A percentile compares a stretch with the other conserved stretches of the same genome.
These are phyloP conservation scores for Mrakia frigida DNA, from an alignment of 768 basidiomycete genomes.

Conservation along the genomic window DNA sequence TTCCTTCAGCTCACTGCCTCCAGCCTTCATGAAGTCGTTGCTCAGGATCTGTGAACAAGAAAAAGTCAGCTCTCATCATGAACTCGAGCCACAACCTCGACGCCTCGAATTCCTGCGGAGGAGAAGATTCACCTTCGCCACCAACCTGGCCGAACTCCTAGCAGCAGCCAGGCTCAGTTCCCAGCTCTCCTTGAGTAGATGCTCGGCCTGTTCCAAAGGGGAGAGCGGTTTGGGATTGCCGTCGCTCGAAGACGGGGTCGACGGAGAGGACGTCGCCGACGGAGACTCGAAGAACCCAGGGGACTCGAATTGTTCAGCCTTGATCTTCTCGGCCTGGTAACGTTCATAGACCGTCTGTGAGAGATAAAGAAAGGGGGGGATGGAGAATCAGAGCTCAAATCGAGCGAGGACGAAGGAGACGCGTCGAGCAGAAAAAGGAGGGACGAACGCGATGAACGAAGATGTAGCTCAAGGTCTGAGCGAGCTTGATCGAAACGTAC, in stretches of 20 bases:
- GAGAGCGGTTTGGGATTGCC: neutral
- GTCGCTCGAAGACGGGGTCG: neutral
- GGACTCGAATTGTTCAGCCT: neutral
- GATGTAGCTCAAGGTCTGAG: neutral
- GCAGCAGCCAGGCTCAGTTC: neutral
- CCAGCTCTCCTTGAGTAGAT: neutral
- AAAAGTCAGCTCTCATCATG: neutral
- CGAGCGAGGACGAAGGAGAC: neutral
- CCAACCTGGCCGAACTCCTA: neutral
- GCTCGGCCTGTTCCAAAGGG: neutral
- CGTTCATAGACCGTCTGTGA: neutral
- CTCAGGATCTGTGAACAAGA: neutral
- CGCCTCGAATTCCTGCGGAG: too few species aligned
- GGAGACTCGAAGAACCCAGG: neutral
- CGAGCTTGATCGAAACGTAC: constrained; percentile 3
- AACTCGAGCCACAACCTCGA: neutral
- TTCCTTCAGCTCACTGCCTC: neutral
- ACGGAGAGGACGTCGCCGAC: neutral
- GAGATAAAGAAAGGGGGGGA: neutral
- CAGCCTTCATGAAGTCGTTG: constrained; percentile 7
- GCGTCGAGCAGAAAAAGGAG: neutral
- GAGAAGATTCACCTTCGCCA: neutral
- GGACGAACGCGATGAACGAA: neutral
- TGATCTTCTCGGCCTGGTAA: neutral
- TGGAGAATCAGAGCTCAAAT: neutral